A percentile compares a stretch with the other conserved stretches of the same genome.
These are phyloP conservation scores for Starmera quercuum DNA, from an alignment of 805 yeast genomes.

Conservation along the genomic window DNA sequence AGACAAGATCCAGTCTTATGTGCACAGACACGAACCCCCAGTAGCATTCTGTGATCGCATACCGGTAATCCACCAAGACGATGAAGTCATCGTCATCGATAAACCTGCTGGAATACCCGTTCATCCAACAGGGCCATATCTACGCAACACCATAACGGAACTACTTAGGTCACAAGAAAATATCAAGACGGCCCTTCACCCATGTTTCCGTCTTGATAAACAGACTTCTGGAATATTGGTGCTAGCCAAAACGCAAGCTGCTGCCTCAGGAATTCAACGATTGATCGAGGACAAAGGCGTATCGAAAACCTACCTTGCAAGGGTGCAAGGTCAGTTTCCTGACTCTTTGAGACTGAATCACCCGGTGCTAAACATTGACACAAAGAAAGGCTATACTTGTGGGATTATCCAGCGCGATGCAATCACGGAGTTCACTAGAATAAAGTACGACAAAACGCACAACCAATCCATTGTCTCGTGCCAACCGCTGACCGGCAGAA, in stretches of 20 bases:
- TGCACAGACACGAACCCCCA: conserved; percentile 83
- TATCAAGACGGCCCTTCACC: conserved; percentile 48
- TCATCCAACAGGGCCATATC: conserved; percentile 86
- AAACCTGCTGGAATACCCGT: conserved; percentile 95
- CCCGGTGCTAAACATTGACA: conserved; percentile 68
- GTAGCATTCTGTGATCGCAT: conserved; percentile 48
- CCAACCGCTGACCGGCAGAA: conserved; percentile 84
- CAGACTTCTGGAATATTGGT: conserved; percentile 93
- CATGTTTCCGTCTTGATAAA: conserved; percentile 85
- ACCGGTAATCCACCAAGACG: conserved; percentile 65
- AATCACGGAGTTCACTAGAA: conserved; percentile 56
- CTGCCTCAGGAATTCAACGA: conserved; percentile 74
- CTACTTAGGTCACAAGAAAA: conserved; percentile 67
- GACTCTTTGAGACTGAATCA: neutral
- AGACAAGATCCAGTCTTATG: neutral
- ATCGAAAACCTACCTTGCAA: conserved; percentile 65
- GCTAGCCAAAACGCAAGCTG: conserved; percentile 18
- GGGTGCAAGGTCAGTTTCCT: conserved; percentile 89
- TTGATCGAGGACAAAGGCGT: conserved; percentile 59
- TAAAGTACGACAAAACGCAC: conserved; percentile 58
- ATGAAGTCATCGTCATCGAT: conserved; percentile 72
- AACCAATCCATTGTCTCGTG: conserved; percentile 67
- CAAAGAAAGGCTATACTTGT: conserved; percentile 60
- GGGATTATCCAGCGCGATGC: conserved; percentile 47
- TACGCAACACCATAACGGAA: conserved; percentile 70